Base-by-base conservation (phyloP, 2,329 filamentous ascomycete genomes). In the Cladophialophora immunda region DNA sequence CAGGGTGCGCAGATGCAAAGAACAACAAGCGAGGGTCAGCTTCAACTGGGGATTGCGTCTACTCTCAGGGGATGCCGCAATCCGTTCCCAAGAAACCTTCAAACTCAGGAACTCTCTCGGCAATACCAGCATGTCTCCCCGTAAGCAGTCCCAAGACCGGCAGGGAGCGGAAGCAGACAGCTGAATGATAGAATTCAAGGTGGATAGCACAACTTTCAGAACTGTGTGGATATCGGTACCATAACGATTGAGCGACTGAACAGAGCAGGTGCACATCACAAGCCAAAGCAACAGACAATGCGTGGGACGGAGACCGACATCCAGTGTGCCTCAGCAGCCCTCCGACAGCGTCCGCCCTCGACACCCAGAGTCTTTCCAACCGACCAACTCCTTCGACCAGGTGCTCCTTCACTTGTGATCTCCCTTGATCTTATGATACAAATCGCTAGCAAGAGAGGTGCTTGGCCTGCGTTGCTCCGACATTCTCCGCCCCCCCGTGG, bases 401-500 rank as follows among this genome's bases (percentile, higher is more conserved):
- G 15, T 5, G 9, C 45, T 30, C 29, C 11, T 27, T 52, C 47
- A 55, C 57, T 68, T 63, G 30, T 59, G 54, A 41, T 70, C 62
- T 11, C 71, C 70, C 58, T 72, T 73, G n/a, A 72, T 60, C 63
- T 73, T 73, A 29, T 70, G 67, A 32, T 57, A 66, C 59, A 73
- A 58, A 55, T 73, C 71, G 53, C 69, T 70, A 2, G 71, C 71
- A 30, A 73, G 65, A 34, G 67, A 70, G 22, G 70, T 71, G 41
- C 70, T 72, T 15, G 68, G 68, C 45, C 71, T 52, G 17, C 71
- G 62, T 15, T 65, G 59, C 54, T 70, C 70, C 34, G 65, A 64
- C 70, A 73, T 67, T 47, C 63, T 63, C 27, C 32, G 59, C 11
- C 71, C 71, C 15, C 63, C 71, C 4, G 70, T 72, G 30, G 70